A percentile compares a stretch with the other conserved stretches of the same genome.
These are phyloP conservation scores for Fonsecaea monophora DNA, from an alignment of 2,329 filamentous ascomycete genomes.

Conservation along the genomic window DNA sequence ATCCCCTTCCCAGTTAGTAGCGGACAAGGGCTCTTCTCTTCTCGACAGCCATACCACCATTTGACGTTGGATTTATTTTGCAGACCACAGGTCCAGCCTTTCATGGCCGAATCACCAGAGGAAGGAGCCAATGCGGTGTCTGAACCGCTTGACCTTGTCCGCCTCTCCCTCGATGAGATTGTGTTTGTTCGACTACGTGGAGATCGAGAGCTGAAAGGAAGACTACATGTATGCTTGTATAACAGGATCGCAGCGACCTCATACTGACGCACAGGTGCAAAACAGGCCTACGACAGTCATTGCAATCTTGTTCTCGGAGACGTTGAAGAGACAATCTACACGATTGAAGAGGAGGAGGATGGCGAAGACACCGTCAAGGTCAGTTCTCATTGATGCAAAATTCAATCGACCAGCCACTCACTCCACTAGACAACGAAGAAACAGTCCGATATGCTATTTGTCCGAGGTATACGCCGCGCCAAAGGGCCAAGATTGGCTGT, in stretches of 20 bases:
- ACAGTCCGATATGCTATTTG: conserved; percentile 98
- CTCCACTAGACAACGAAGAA: conserved; percentile 80
- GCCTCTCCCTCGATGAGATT: conserved; percentile 86
- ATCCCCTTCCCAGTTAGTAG: neutral
- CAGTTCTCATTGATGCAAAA: conserved; percentile 22
- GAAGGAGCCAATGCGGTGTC: conserved; percentile 72
- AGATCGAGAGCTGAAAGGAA: conserved; percentile 92
- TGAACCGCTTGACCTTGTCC: conserved; percentile 94
- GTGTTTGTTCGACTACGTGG: conserved; percentile 97
- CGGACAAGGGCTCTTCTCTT: neutral
- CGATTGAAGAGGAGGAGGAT: conserved; percentile 86
- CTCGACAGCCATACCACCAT: neutral
- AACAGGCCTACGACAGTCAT: conserved; percentile 94
- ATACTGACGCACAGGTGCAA: conserved; percentile 33
- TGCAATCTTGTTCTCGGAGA: conserved; percentile 97
- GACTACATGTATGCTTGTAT: conserved; percentile 76
- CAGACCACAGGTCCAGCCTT: neutral
- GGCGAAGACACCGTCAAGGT: conserved; percentile 77
- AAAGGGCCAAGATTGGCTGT: neutral
- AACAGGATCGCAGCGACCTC: neutral
- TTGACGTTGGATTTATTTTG: neutral
- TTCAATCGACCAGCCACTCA: neutral
- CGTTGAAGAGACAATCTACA: conserved; percentile 95
- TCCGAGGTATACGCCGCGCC: conserved; percentile 73
- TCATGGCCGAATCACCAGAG: conserved; percentile 85